Base-by-base conservation (phyloP, 2,329 filamentous ascomycete genomes). In the Aspergillus transmontanensis region DNA sequence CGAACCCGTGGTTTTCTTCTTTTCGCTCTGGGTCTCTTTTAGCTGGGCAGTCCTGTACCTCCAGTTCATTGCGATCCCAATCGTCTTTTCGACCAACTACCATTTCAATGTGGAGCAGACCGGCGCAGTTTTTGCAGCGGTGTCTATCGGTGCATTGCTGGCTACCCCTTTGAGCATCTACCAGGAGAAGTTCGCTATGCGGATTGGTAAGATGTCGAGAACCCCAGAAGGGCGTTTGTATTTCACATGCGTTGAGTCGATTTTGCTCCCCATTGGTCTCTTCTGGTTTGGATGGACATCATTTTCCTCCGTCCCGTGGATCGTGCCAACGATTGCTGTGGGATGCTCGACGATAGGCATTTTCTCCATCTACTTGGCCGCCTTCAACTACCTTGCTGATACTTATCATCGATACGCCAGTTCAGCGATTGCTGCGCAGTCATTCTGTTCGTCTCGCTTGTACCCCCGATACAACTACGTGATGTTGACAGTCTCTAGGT, bases 381-480 rank as follows among this genome's bases (percentile, higher is more conserved):
- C 92, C 0, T 96, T 96, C 81, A 97, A 96, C 75, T 97, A 96
- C 69, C 84, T 96, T 1, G 92, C 93, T 23, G 93, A 97, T 72
- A 89, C 89, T 3, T 97, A 96, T 76, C 89, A 93, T 73, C 83
- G 85, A 6, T 96, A 94, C 72, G 92, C 93, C 0, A 92, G 89
- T 34, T 94, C 90, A 0, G 92, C 93, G 0, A 79, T 96, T 2
- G 93, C 93, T 0, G 91, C 92, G 1, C 92, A 96, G 79, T 90
- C 87, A 12, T 94, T 91, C 73, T 93, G 91, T 73, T 66, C 53
- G 68, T 62, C 19, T 9, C 19, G 32, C 30, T 26, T 34, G 16
- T 53, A 19, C 19, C 32, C 30, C 21, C n/a, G 19, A 28, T 28
- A 28, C 19, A 28, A 23, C 21, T 43, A 1, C 14, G 10, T 34